A percentile compares a stretch with the other conserved stretches of the same genome.
Evolutionary conservation across 2,329 filamentous ascomycete genomes (phyloP).

Genomic region (Cladosporium sp.): DNA sequence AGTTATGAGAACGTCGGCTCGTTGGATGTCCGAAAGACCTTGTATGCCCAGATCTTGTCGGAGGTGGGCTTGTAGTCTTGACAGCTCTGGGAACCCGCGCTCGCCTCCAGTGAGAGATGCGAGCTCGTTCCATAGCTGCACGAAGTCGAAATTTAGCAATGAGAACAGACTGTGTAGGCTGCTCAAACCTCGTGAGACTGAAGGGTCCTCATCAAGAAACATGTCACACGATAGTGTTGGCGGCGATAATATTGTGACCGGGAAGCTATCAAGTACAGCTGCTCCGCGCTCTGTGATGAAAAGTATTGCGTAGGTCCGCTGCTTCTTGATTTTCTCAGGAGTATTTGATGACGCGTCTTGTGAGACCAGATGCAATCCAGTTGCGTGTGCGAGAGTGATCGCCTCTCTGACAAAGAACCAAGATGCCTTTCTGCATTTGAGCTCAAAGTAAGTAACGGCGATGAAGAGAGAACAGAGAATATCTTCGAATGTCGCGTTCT

Average conservation of each 20-base stretch:
- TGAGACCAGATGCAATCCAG: slow-evolving; percentile 2
- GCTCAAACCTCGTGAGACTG: slow-evolving; percentile 19
- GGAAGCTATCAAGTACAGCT: slow-evolving; percentile 22
- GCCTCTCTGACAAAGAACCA: slow-evolving; percentile 26
- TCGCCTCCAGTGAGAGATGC: neutral
- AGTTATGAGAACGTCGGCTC: slow-evolving; percentile 23
- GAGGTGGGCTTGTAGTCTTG: slow-evolving; percentile 19
- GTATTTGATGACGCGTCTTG: neutral
- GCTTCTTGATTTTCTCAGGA: slow-evolving; percentile 13
- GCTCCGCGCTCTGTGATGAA: slow-evolving; percentile 25
- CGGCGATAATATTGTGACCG: slow-evolving; percentile 20
- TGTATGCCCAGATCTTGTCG: slow-evolving; percentile 17
- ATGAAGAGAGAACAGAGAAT: slow-evolving; percentile 23
- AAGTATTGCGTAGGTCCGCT: slow-evolving; percentile 22
- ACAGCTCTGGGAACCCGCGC: slow-evolving; percentile 10
- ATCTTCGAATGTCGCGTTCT: slow-evolving; percentile 18
- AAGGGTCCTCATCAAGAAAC: slow-evolving; percentile 20
- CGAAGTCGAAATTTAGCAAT: slow-evolving; percentile 22
- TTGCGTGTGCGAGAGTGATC: slow-evolving; percentile 20
- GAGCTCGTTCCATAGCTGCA: slow-evolving; percentile 21
- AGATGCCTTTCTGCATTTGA: slow-evolving; percentile 23
- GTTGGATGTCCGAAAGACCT: slow-evolving; percentile 21
- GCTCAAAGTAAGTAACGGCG: slow-evolving; percentile 23
- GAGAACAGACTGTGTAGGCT: slow-evolving; percentile 22
- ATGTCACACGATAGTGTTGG: slow-evolving; percentile 12